Conservation (phyloP, 2,329 filamentous ascomycete genomes). For the Coniella lustricola region DNA sequence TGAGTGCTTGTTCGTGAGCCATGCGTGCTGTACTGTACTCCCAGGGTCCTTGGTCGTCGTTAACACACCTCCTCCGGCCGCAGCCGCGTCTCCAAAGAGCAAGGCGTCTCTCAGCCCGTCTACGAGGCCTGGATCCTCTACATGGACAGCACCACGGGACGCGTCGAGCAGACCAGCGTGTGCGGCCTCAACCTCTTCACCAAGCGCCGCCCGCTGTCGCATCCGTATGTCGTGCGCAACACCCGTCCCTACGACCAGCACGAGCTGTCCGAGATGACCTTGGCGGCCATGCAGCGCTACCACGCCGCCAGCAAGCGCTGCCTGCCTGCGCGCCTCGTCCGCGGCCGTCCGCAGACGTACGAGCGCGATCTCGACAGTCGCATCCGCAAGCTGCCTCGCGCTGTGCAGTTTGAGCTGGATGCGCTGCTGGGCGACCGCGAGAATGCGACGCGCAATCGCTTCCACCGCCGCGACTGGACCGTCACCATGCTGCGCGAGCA, state of each 20-base stretch:
- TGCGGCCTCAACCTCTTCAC: constrained; percentile 15
- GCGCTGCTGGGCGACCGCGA: constrained; percentile 19
- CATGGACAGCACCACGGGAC: constrained; percentile 10
- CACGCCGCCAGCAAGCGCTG: constrained; percentile 18
- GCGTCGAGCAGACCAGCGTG: constrained; percentile 12
- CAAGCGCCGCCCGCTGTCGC: background rate
- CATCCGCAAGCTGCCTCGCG: constrained; percentile 17
- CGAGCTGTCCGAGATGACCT: constrained; percentile 20
- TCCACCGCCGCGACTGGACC: constrained; percentile 22
- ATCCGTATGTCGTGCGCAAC: background rate
- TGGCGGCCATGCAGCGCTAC: constrained; percentile 18
- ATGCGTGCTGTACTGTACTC: background rate
- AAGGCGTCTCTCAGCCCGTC: constrained; percentile 17
- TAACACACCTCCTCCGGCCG: background rate
- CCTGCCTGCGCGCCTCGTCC: constrained; percentile 18
- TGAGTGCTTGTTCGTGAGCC: background rate
- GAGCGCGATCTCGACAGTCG: constrained; percentile 22
- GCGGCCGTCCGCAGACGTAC: constrained; percentile 20
- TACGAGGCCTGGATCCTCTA: constrained; percentile 24
- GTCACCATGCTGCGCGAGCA: constrained; percentile 22
- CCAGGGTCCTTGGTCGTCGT: no score
- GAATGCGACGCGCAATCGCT: constrained; percentile 18
- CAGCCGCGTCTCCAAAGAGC: constrained; percentile 18
- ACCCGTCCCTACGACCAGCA: constrained; percentile 17
- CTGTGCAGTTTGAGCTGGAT: constrained; percentile 17